A percentile compares a stretch with the other conserved stretches of the same genome.
Conservation (phyloP, 495 filamentous ascomycete species). For the Neurospora terricola region DNA sequence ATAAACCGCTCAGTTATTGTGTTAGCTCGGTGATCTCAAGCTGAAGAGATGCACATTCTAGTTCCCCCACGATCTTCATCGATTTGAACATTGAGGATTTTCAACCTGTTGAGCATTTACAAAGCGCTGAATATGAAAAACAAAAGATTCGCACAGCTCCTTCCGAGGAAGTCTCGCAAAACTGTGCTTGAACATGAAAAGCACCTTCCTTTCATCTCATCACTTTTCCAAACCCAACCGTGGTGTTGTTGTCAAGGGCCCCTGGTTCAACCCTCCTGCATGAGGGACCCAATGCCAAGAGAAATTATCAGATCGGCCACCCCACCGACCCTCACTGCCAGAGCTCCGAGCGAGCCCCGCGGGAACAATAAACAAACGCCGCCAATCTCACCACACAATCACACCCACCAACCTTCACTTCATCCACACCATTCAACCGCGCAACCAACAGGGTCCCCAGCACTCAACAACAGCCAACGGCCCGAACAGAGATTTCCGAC, state of each 20-base stretch:
- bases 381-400: not conserved
- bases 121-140: too few relatives aligned
- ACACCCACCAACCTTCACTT: not conserved
- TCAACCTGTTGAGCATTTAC: too few relatives aligned
- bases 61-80: too few relatives aligned
- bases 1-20: too few relatives aligned
- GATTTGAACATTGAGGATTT: too few relatives aligned
- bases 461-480: not conserved
- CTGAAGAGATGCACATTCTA: too few relatives aligned
- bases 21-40: too few relatives aligned
- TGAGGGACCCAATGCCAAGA: not conserved
- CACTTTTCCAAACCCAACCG: not conserved
- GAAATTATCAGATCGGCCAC: not conserved
- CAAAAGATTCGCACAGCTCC: too few relatives aligned
- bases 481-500: not conserved
- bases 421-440: not conserved
- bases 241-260: not conserved
- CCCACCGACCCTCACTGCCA: not conserved
- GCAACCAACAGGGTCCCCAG: not conserved
- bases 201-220: too few relatives aligned
- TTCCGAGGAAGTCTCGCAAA: too few relatives aligned
- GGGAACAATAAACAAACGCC: not conserved
- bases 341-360: not conserved
- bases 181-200: too few relatives aligned
- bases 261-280: not conserved